Conservation (phyloP, 441 rosid genomes). For the Sinapis alba region DNA sequence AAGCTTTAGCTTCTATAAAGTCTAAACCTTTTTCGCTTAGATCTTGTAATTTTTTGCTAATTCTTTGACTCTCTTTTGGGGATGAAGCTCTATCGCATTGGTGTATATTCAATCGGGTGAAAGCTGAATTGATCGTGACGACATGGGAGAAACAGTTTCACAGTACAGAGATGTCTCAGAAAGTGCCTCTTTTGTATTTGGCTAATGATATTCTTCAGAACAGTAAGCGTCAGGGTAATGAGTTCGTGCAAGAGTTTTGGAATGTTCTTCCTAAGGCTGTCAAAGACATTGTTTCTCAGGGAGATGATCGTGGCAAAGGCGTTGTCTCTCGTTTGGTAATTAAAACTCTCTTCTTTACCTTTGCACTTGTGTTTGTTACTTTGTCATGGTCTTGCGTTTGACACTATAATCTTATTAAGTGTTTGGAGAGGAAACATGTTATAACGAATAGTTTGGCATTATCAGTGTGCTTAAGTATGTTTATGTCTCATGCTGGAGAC, state of each 20-base stretch:
- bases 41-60: constrained; percentile 7
- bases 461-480: too few relatives aligned
- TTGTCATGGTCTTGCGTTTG: too few relatives aligned
- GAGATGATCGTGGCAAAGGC: constrained; percentile 80
- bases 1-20: neutral
- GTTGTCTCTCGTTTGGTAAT: constrained; percentile 85
- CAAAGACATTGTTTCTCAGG: constrained; percentile 68
- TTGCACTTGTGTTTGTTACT: too few relatives aligned
- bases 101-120: constrained; percentile 81
- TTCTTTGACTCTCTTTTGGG: constrained; percentile 42
- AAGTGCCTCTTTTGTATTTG: constrained; percentile 60
- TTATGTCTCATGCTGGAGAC: too few relatives aligned
- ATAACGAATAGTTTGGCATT: too few relatives aligned
- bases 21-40: neutral
- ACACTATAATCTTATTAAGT: too few relatives aligned
- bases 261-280: constrained; percentile 89
- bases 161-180: neutral
- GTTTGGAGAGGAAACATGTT: too few relatives aligned
- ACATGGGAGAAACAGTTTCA: constrained; percentile 97
- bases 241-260: constrained; percentile 91
- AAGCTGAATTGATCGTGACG: constrained; percentile 77
- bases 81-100: constrained; percentile 25
- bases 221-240: constrained; percentile 91
- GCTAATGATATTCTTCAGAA: constrained; percentile 95
- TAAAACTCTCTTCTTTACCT: neutral